A percentile compares a stretch with the other conserved stretches of the same genome.
Conservation (phyloP, 1,284 basidiomycete genomes). For the Malassezia japonica region DNA sequence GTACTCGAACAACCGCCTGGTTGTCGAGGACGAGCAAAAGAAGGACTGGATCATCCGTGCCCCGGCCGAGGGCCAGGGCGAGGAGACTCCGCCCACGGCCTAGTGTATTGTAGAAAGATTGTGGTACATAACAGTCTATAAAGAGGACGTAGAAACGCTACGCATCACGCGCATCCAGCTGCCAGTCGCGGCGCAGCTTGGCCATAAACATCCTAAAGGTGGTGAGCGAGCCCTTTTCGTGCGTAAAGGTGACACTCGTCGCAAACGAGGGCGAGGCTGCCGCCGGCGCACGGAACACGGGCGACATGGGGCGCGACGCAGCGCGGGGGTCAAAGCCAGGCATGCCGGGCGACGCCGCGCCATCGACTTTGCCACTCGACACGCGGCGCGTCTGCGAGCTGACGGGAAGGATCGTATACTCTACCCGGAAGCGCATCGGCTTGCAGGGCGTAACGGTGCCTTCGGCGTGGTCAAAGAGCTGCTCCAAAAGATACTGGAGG, state of each 20-base stretch:
- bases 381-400: constrained; percentile 21
- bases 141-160: no score
- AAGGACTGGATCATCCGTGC: constrained; percentile 14
- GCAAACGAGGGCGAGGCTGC: constrained; percentile 24
- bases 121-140: background rate
- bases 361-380: background rate
- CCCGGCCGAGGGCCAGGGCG: constrained; percentile 2
- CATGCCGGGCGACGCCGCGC: constrained; percentile 9
- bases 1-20: constrained; percentile 45
- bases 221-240: constrained; percentile 77
- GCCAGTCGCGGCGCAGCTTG: constrained; percentile 65
- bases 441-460: constrained; percentile 26
- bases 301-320: constrained; percentile 13
- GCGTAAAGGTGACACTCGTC: constrained; percentile 62
- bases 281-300: constrained; percentile 19
- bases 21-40: constrained; percentile 26
- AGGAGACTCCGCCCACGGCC: background rate
- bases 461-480: constrained; percentile 29
- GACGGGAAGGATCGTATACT: constrained; percentile 38
- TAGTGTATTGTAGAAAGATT: no score
- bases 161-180: constrained; percentile 20
- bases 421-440: constrained; percentile 42
- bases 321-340: constrained; percentile 14
- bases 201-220: constrained; percentile 68
- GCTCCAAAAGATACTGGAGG: constrained; percentile 31